Conservation (phyloP, 345 rosid genomes). For the Mallotus nudiflorus region DNA sequence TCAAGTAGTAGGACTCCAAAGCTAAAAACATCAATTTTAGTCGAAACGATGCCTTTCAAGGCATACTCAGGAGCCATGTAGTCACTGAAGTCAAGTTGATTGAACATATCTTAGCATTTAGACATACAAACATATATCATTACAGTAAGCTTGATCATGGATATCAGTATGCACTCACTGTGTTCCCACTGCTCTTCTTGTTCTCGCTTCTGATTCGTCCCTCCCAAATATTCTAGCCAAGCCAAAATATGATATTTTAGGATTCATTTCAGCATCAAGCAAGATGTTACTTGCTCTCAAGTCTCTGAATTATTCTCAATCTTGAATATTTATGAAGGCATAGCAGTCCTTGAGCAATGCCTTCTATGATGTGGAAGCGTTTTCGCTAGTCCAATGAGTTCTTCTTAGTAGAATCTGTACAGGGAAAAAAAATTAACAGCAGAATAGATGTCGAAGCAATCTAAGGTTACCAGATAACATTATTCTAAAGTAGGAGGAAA, state of each 20-base stretch:
- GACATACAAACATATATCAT: background rate
- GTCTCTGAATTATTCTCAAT: constrained; percentile 25
- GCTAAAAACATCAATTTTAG: constrained; percentile 25
- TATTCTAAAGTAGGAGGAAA: background rate
- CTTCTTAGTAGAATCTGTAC: constrained; percentile 3
- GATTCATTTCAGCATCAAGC: constrained; percentile 20
- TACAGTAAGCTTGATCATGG: no score
- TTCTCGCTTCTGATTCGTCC: constrained; percentile 8
- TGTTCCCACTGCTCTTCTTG: constrained; percentile 19
- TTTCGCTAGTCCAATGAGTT: constrained; percentile 18
- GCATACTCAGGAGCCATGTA: no score
- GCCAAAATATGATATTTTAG: constrained; percentile 23
- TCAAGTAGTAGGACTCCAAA: constrained; percentile 25
- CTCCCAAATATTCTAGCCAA: constrained; percentile 17
- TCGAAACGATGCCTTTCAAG: constrained; percentile 18
- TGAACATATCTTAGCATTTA: background rate
- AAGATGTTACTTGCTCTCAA: constrained; percentile 23
- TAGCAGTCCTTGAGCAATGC: constrained; percentile 24
- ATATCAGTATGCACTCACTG: constrained; percentile 14
- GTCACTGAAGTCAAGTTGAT: background rate
- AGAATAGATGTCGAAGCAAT: background rate
- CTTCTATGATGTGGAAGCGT: constrained; percentile 13
- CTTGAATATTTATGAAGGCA: constrained; percentile 28
- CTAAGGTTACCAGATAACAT: background rate
- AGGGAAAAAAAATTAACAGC: background rate